Evolutionary conservation across 2,329 filamentous ascomycete genomes (phyloP).

Genomic region (Sphaerostilbella broomeana): DNA sequence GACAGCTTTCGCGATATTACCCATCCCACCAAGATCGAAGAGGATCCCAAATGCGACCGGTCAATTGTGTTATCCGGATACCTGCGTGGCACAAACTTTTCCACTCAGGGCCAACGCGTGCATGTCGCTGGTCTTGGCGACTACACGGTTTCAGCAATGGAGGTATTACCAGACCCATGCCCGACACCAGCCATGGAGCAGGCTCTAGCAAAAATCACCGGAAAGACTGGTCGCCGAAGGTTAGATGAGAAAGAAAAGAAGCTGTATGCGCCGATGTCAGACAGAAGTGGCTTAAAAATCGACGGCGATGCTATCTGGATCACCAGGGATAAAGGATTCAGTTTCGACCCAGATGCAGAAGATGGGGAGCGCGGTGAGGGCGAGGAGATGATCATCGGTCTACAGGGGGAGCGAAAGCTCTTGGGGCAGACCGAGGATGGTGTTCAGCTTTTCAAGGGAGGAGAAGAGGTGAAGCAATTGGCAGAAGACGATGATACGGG

Average conservation of each 20-base stretch:
- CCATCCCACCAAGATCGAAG: slow-evolving; percentile 83
- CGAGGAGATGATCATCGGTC: slow-evolving; percentile 85
- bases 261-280: slow-evolving; percentile 95
- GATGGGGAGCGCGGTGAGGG: slow-evolving; percentile 78
- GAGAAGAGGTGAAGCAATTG: slow-evolving; percentile 57
- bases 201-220: slow-evolving; percentile 73
- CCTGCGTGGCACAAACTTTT: slow-evolving; percentile 88
- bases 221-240: slow-evolving; percentile 71
- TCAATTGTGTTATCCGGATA: slow-evolving; percentile 91
- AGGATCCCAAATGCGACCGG: slow-evolving; percentile 82
- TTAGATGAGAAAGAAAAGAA: slow-evolving; percentile 96
- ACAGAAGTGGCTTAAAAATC: slow-evolving; percentile 90
- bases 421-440: slow-evolving; percentile 78
- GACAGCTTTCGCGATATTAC: slow-evolving; percentile 96
- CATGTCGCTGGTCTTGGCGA: slow-evolving; percentile 93
- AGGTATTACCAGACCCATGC: slow-evolving; percentile 86
- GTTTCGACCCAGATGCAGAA: slow-evolving; percentile 62
- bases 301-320: slow-evolving; percentile 97
- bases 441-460: slow-evolving; percentile 78
- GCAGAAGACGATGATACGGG: slow-evolving; percentile 50
- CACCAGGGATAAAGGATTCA: slow-evolving; percentile 63
- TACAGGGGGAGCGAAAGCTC: slow-evolving; percentile 76
- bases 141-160: slow-evolving; percentile 74
- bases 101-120: slow-evolving; percentile 74
- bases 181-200: slow-evolving; percentile 89